Percentiles rank a stretch among this genome's conserved stretches.
Conservation (phyloP, 768 basidiomycete species). For the Galerina sulciceps region DNA sequence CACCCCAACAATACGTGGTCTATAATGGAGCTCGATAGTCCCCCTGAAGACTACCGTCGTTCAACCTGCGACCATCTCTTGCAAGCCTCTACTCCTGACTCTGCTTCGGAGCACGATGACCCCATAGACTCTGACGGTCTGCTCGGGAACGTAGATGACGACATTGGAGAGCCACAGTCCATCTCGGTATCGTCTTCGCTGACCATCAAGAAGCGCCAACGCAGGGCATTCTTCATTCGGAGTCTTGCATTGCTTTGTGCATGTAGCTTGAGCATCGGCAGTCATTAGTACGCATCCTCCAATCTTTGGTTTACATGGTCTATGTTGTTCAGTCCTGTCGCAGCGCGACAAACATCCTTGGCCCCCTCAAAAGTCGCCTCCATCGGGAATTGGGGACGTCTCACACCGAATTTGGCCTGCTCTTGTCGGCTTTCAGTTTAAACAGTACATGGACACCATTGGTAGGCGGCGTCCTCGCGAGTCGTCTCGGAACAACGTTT, state of each 20-base stretch:
- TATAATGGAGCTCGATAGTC: not conserved
- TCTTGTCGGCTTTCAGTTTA: slow-evolving; percentile 77
- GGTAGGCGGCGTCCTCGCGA: slow-evolving; percentile 73
- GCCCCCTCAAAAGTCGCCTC: slow-evolving; percentile 75
- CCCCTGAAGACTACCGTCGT: slow-evolving; percentile 19
- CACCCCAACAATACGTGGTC: too few relatives aligned
- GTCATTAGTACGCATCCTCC: slow-evolving; percentile 65
- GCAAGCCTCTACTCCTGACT: slow-evolving; percentile 6
- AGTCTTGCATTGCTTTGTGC: slow-evolving; percentile 69
- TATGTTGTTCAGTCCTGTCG: not conserved
- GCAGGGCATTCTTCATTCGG: slow-evolving; percentile 54
- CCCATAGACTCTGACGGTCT: slow-evolving; percentile 27
- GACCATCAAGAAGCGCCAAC: slow-evolving; percentile 5
- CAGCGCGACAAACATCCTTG: slow-evolving; percentile 76
- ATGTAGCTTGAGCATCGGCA: slow-evolving; percentile 75
- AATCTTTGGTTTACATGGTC: not conserved
- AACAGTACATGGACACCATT: slow-evolving; percentile 80
- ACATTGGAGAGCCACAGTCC: not conserved
- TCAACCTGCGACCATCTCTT: slow-evolving; percentile 22
- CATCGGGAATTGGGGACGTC: slow-evolving; percentile 73
- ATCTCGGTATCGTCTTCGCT: not conserved
- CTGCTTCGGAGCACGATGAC: slow-evolving; percentile 16
- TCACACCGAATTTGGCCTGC: slow-evolving; percentile 76
- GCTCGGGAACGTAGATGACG: slow-evolving; percentile 15
- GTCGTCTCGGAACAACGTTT: slow-evolving; percentile 70